These are phyloP conservation scores for Phytophthora agathidicida DNA, from an alignment of 352 stramenopile genomes.

Conservation along the genomic window DNA sequence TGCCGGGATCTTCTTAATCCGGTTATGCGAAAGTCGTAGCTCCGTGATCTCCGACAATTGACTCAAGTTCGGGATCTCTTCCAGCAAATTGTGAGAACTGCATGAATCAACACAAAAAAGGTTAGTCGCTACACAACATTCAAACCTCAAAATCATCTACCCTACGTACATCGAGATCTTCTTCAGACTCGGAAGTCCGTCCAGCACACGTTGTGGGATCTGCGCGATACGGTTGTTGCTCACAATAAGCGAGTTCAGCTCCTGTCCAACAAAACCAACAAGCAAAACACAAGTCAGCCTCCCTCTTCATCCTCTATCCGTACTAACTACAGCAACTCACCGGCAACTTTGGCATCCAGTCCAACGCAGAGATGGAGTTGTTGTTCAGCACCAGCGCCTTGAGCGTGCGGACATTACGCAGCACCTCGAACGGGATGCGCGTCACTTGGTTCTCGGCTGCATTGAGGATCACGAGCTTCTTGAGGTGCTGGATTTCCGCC, in stretches of 20 bases:
- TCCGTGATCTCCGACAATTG: conserved; percentile 72
- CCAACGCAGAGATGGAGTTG: conserved; percentile 82
- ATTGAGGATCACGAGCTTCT: conserved; percentile 86
- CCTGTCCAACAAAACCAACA: conserved; percentile 18
- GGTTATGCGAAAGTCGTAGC: conserved; percentile 85
- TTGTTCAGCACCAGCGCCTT: conserved; percentile 89
- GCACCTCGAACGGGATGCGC: conserved; percentile 69
- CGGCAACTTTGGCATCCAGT: conserved; percentile 80
- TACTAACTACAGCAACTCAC: no score
- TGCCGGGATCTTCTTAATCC: conserved; percentile 65
- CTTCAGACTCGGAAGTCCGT: conserved; percentile 71
- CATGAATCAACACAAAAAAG: conserved; percentile 5
- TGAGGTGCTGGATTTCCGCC: conserved; percentile 70
- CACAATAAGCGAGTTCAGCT: conserved; percentile 87
- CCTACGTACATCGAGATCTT: conserved; percentile 84
- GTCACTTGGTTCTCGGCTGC: conserved; percentile 76
- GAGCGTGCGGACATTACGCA: conserved; percentile 70
- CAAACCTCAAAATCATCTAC: not conserved
- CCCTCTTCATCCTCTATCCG: not conserved
- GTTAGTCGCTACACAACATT: not conserved
- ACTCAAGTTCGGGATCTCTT: conserved; percentile 75
- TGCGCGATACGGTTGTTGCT: conserved; percentile 84
- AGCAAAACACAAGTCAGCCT: conserved; percentile 4
- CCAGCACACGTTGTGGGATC: conserved; percentile 63
- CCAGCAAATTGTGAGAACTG: conserved; percentile 81